Conservation (phyloP, 495 filamentous ascomycete genomes). For the Tuber aestivum region DNA sequence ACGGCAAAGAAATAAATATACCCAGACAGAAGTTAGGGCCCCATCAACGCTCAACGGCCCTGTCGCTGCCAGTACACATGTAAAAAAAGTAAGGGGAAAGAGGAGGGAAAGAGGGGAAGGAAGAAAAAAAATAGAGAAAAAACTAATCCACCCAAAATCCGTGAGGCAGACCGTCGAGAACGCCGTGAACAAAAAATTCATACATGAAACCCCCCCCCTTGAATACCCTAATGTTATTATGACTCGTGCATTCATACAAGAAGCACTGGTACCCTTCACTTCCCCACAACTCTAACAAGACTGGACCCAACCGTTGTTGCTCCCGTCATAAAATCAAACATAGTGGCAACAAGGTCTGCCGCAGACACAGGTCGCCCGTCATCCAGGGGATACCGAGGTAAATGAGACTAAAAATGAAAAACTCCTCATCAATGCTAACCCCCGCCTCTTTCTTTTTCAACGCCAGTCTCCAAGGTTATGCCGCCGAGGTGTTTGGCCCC, state of each 20-base stretch:
- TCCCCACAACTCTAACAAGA: neutral
- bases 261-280: neutral
- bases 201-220: slow-evolving; percentile 5
- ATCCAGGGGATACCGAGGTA: neutral
- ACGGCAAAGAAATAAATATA: neutral
- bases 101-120: neutral
- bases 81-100: too few species aligned
- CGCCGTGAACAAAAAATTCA: slow-evolving; percentile 14
- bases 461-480: neutral
- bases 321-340: neutral
- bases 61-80: slow-evolving; percentile 10
- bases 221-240: neutral
- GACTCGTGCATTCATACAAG: neutral
- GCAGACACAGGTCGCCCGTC: neutral
- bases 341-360: neutral
- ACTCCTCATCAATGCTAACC: slow-evolving; percentile 18
- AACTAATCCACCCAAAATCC: slow-evolving; percentile 24
- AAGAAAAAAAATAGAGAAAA: slow-evolving; percentile 1
- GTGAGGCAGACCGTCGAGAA: slow-evolving; percentile 9
- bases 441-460: slow-evolving; percentile 12
- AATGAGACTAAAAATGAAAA: slow-evolving; percentile 16
- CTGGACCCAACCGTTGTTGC: neutral
- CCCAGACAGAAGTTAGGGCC: neutral
- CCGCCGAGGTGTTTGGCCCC: neutral
- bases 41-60: neutral